Evolutionary conservation across 2,329 filamentous ascomycete species (phyloP), one percentile per base, ranked within the genome.

Genomic region (Apiospora koreana): DNA sequence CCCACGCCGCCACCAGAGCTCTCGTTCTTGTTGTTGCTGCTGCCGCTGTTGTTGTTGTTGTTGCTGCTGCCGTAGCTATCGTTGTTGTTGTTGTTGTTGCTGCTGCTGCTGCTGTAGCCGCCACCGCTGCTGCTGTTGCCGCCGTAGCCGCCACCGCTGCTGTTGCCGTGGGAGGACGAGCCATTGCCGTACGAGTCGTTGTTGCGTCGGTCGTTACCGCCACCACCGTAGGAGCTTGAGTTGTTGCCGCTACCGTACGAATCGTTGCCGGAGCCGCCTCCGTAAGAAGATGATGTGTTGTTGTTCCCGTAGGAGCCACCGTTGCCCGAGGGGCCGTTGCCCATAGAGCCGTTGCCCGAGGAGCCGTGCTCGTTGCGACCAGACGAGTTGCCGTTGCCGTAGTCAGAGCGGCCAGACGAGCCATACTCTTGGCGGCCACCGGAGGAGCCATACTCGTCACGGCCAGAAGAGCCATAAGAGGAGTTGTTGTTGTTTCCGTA

Each of bases 401-500:
- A 65, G 9, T 65, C 54, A 45, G 50, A 54, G 35, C 48, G 48
- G 25, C 48, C 50, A 18, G 48, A 54, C 5, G 50, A 58, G 28
- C 50, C 50, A 18, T 58, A 58, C 18, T 68, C 28, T 6, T 58
- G 7, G 8, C 50, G 50, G 58, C 54, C 35, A 42, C 54, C 35
- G 21, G 38, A 65, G 38, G 68, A 69, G 54, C 43, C 68, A 21
- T 50, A 42, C n/a, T 43, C 68, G 25, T 65, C 64, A 28, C 58
- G 54, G 58, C 58, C 58, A 7, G 68, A 69, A 9, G 35, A 46
- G 41, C 68, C 68, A 42, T 66, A 65, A 0, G 54, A 69, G 42
- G 54, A 65, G 54, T 16, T 65, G 68, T 64, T 69, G 50, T 69
- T 58, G 68, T 65, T 69, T 5, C n/a, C 23, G 65, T 67, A 45